phyloP scores from a whole-genome alignment of 1,284 basidiomycete species.

The Inonotus hispidus region DNA sequence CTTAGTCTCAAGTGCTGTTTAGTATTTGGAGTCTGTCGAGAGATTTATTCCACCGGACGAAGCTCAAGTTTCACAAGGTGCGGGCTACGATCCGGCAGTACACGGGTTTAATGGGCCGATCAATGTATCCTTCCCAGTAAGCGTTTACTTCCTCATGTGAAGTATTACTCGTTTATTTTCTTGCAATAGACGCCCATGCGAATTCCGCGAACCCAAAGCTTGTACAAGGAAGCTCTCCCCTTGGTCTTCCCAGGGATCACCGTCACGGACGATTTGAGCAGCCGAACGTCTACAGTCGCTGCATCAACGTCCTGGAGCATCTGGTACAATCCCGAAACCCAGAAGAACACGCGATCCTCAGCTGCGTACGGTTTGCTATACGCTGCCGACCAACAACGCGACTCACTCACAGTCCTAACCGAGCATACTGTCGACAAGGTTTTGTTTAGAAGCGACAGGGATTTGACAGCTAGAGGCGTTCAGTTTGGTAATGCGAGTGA shows the following conservation, averaged over 20 bases:
- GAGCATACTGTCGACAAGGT: slow-evolving; percentile 30
- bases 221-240: slow-evolving; percentile 24
- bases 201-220: slow-evolving; percentile 20
- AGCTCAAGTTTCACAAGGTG: slow-evolving; percentile 22
- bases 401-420: slow-evolving; percentile 31
- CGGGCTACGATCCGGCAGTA: slow-evolving; percentile 18
- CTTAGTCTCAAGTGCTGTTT: background rate
- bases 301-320: slow-evolving; percentile 25
- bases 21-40: slow-evolving; percentile 12
- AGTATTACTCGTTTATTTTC: background rate
- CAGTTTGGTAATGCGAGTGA: slow-evolving; percentile 21
- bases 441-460: slow-evolving; percentile 21
- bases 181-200: slow-evolving; percentile 20
- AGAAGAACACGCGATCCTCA: slow-evolving; percentile 28
- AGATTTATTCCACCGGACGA: slow-evolving; percentile 20
- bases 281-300: slow-evolving; percentile 18
- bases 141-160: background rate
- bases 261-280: slow-evolving; percentile 21
- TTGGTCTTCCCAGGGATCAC: slow-evolving; percentile 21
- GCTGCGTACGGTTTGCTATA: slow-evolving; percentile 36
- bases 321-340: slow-evolving; percentile 21
- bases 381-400: slow-evolving; percentile 27
- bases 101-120: slow-evolving; percentile 23
- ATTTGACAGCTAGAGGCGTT: slow-evolving; percentile 22
- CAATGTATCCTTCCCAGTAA: slow-evolving; percentile 23